These are phyloP conservation scores for Clarireedia monteithiana DNA, from an alignment of 2,329 filamentous ascomycete species.

Conservation along the genomic window DNA sequence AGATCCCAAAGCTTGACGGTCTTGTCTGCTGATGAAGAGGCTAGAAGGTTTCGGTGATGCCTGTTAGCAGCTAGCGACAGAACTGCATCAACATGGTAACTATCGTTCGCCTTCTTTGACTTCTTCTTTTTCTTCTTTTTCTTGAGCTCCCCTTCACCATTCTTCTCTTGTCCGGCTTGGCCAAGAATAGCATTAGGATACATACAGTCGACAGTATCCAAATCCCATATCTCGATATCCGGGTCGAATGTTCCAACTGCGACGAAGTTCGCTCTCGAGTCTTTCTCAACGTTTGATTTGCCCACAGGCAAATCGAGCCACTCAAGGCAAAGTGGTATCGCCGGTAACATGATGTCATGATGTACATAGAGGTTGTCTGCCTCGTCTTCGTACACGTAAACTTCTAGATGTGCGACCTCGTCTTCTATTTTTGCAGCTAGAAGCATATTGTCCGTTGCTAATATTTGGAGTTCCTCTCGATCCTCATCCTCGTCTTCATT, in stretches of 20 bases:
- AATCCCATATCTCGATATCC: conserved; percentile 97
- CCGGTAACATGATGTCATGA: conserved; percentile 98
- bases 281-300: conserved; percentile 53
- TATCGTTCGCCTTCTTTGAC: conserved; percentile 77
- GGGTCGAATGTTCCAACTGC: conserved; percentile 96
- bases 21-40: conserved; percentile 91
- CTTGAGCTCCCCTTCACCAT: conserved; percentile 42
- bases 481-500: conserved; percentile 62
- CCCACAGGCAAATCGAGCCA: conserved; percentile 92
- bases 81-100: conserved; percentile 90
- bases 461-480: conserved; percentile 84
- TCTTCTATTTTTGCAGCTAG: conserved; percentile 93
- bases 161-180: conserved; percentile 47
- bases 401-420: conserved; percentile 90
- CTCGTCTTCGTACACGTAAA: conserved; percentile 94
- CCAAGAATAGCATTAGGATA: conserved; percentile 96
- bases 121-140: conserved; percentile 87
- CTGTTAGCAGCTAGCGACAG: conserved; percentile 87
- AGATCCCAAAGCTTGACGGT: conserved; percentile 98
- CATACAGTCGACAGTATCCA: conserved; percentile 95
- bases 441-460: conserved; percentile 87
- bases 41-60: conserved; percentile 87
- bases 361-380: conserved; percentile 97
- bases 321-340: conserved; percentile 90
- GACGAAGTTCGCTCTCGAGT: conserved; percentile 78